Evolutionary conservation across 371 early-diverging fungal species (phyloP).

Genomic region (Coemansia sp.): DNA sequence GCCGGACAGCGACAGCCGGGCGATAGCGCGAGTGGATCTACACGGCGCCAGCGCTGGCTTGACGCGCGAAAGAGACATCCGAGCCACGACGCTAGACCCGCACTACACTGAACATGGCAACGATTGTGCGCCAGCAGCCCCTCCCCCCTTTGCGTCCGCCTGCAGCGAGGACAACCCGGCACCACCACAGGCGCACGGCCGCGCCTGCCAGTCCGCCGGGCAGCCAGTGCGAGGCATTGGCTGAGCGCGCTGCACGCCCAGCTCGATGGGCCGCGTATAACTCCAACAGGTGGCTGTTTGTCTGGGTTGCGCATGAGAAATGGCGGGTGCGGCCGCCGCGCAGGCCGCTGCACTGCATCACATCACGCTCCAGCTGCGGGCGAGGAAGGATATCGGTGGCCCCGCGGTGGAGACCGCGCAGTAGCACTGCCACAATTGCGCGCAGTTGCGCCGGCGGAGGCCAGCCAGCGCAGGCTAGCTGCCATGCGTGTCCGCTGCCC

Average conservation of each 20-base stretch:
- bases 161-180: slow-evolving; percentile 5
- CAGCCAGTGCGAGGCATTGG: neutral
- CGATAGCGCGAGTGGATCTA: neutral
- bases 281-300: neutral
- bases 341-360: neutral
- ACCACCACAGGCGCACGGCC: neutral
- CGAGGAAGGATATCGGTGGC: neutral
- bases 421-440: neutral
- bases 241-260: neutral
- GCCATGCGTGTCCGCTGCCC: no score
- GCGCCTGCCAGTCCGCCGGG: neutral
- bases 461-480: neutral
- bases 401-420: neutral
- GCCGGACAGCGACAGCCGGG: neutral
- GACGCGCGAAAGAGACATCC: neutral
- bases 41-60: slow-evolving; percentile 6
- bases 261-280: slow-evolving; percentile 1
- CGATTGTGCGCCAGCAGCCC: slow-evolving; percentile 11
- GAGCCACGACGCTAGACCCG: slow-evolving; percentile 4
- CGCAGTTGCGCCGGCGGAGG: neutral
- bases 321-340: slow-evolving; percentile 1
- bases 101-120: slow-evolving; percentile 9
- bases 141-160: slow-evolving; percentile 10
- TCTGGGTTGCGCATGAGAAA: neutral
- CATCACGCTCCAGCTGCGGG: neutral